phyloP scores from a whole-genome alignment of 1,284 basidiomycete species.

The Exobasidium rhododendri region DNA sequence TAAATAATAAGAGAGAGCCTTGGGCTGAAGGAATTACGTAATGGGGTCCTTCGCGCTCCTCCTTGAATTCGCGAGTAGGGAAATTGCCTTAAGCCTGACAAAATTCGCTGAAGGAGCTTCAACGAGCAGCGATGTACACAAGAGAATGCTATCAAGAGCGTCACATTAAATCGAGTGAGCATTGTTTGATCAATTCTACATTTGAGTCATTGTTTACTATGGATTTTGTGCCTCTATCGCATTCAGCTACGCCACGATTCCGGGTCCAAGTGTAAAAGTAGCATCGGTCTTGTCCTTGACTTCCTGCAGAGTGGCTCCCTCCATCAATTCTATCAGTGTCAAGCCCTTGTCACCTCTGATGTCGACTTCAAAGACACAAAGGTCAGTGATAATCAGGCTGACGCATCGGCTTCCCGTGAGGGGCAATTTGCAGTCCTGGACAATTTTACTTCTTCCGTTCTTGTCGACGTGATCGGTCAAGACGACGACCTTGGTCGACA shows the following conservation, averaged over 20 bases:
- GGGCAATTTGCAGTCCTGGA: slow-evolving; percentile 76
- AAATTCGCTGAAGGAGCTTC: too few species aligned
- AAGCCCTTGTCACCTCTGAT: slow-evolving; percentile 65
- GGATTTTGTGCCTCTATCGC: too few species aligned
- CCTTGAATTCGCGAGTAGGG: too few species aligned
- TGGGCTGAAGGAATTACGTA: too few species aligned
- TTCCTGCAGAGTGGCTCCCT: slow-evolving; percentile 64
- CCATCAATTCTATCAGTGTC: slow-evolving; percentile 69
- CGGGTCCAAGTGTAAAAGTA: slow-evolving; percentile 62
- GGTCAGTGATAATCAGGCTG: slow-evolving; percentile 85
- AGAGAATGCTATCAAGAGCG: too few species aligned
- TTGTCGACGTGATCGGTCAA: slow-evolving; percentile 87
- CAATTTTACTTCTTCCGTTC: slow-evolving; percentile 81
- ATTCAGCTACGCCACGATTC: slow-evolving; percentile 5
- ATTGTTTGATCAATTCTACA: too few species aligned
- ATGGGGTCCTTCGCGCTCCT: too few species aligned
- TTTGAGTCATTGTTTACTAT: too few species aligned
- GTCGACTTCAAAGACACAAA: slow-evolving; percentile 82
- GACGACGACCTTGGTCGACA: slow-evolving; percentile 61
- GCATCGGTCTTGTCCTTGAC: slow-evolving; percentile 79
- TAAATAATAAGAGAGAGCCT: too few species aligned
- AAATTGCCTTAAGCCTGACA: too few species aligned
- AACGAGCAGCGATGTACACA: too few species aligned
- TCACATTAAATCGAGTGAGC: too few species aligned
- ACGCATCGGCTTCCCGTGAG: slow-evolving; percentile 82